Percentiles rank a stretch among this genome's conserved stretches.
These are phyloP conservation scores for Amanita molliuscula DNA, from an alignment of 768 basidiomycete species.

Conservation along the genomic window DNA sequence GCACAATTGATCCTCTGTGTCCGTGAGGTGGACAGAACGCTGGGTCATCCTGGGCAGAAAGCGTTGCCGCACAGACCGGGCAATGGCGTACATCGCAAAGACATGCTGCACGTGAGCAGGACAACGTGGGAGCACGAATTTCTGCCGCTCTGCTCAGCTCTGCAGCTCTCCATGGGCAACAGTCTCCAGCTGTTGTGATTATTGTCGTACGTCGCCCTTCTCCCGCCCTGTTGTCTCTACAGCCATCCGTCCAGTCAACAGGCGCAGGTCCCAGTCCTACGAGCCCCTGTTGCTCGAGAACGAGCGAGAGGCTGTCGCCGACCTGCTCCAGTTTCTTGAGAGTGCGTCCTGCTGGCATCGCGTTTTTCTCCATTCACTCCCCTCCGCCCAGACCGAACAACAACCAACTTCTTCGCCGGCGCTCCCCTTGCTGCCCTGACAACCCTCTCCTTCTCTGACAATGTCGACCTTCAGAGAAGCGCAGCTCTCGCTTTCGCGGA, in stretches of 20 bases:
- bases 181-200: constrained; percentile 75
- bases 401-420: constrained; percentile 97
- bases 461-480: constrained; percentile 96
- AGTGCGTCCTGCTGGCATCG: constrained; percentile 43
- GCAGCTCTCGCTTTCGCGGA: constrained; percentile 98
- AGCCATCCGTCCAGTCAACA: constrained; percentile 43
- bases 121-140: constrained; percentile 4
- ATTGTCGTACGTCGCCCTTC: constrained; percentile 51
- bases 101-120: background rate
- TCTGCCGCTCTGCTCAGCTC: background rate
- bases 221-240: constrained; percentile 10
- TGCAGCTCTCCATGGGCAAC: constrained; percentile 52
- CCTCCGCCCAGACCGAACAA: constrained; percentile 71
- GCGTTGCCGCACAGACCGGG: constrained; percentile 13
- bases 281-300: constrained; percentile 83
- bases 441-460: constrained; percentile 96
- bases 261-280: constrained; percentile 78
- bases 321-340: constrained; percentile 94
- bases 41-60: constrained; percentile 13
- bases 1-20: constrained; percentile 62
- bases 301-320: constrained; percentile 96
- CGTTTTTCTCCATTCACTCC: background rate
- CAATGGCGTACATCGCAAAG: background rate
- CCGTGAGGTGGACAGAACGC: constrained; percentile 49
- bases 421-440: constrained; percentile 88